phyloP scores from a whole-genome alignment of 83 land plant species.

The Picea abies region DNA sequence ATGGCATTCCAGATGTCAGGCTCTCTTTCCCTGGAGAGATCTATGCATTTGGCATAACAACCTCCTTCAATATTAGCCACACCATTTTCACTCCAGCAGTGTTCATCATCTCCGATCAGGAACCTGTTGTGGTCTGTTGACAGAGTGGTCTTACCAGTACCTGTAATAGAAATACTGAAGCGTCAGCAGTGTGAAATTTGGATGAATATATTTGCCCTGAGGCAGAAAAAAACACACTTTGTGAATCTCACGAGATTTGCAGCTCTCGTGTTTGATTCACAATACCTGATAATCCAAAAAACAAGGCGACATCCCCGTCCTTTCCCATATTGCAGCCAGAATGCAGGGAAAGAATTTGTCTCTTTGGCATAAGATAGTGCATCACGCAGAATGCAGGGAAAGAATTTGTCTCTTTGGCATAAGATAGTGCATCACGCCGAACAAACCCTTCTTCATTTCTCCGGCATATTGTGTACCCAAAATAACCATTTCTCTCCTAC shows the following conservation, averaged over 20 bases:
- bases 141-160: conserved; percentile 87
- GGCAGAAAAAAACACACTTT: background rate
- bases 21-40: conserved; percentile 73
- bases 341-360: conserved; percentile 75
- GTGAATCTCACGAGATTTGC: background rate
- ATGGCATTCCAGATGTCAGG: conserved; percentile 87
- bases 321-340: conserved; percentile 92
- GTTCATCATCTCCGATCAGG: conserved; percentile 87
- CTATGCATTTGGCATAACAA: conserved; percentile 87
- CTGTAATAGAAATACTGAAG: conserved; percentile 25
- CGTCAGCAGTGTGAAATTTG: background rate
- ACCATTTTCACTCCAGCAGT: conserved; percentile 88
- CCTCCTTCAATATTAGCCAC: conserved; percentile 90
- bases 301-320: conserved; percentile 82
- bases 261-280: background rate
- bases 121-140: conserved; percentile 82
- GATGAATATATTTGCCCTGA: background rate
- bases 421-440: too few species aligned
- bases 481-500: too few species aligned
- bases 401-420: too few species aligned
- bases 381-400: too few species aligned
- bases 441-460: too few species aligned
- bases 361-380: conserved; percentile 90
- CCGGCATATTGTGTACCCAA: too few species aligned
- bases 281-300: conserved; percentile 86